Evolutionary conservation across 495 filamentous ascomycete species (phyloP).

Genomic region (Trichocladium antarcticum): DNA sequence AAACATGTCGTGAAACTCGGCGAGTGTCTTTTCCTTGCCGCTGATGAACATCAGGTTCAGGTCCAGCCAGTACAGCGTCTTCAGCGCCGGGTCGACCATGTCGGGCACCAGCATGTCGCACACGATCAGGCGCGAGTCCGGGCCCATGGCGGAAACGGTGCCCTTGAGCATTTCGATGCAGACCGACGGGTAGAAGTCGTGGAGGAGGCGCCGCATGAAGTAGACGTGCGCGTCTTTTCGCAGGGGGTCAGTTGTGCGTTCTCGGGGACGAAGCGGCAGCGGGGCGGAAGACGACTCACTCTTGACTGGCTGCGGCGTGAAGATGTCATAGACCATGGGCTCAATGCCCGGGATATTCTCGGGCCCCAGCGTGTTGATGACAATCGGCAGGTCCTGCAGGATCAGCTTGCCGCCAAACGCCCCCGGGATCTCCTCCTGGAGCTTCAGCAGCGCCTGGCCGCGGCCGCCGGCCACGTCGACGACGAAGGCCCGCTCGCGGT

Average conservation of each 20-base stretch:
- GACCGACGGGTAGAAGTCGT: slow-evolving; percentile 37
- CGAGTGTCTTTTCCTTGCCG: slow-evolving; percentile 25
- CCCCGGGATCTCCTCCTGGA: slow-evolving; percentile 16
- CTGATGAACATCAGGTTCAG: slow-evolving; percentile 22
- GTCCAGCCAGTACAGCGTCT: slow-evolving; percentile 20
- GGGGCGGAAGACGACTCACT: slow-evolving; percentile 5
- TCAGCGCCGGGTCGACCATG: slow-evolving; percentile 11
- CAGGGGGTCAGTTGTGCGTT: neutral
- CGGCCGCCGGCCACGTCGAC: slow-evolving; percentile 23
- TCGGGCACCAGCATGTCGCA: slow-evolving; percentile 24
- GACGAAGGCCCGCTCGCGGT: slow-evolving; percentile 24
- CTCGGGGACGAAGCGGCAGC: neutral
- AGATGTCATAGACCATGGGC: slow-evolving; percentile 14
- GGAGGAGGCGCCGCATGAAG: slow-evolving; percentile 43
- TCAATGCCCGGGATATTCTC: slow-evolving; percentile 13
- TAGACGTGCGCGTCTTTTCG: slow-evolving; percentile 38
- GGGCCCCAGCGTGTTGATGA: slow-evolving; percentile 11
- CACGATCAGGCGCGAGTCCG: slow-evolving; percentile 21
- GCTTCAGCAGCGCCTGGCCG: slow-evolving; percentile 21
- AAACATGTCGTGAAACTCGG: slow-evolving; percentile 21
- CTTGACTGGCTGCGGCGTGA: slow-evolving; percentile 13
- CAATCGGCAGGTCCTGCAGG: slow-evolving; percentile 17
- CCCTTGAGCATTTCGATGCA: slow-evolving; percentile 35
- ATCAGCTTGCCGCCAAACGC: slow-evolving; percentile 14
- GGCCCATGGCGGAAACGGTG: slow-evolving; percentile 29